Percentiles rank a stretch among this genome's conserved stretches.
Conservation (phyloP, 2,329 filamentous ascomycete species). For the Teratosphaeria nubilosa region DNA sequence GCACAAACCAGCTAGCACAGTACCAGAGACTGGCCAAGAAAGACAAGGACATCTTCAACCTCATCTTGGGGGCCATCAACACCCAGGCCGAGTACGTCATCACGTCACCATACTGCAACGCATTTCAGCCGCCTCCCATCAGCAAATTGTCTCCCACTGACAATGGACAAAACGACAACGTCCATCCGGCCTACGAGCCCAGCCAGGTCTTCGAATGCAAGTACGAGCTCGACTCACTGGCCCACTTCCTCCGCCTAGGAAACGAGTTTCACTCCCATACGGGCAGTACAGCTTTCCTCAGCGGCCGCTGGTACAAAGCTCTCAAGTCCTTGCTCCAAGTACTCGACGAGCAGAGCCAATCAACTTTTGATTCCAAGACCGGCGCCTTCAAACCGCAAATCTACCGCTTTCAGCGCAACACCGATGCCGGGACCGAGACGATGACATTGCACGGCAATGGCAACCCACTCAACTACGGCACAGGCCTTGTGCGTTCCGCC, state of each 20-base stretch:
- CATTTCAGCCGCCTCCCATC: constrained; percentile 87
- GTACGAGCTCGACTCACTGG: constrained; percentile 93
- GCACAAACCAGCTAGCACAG: constrained; percentile 83
- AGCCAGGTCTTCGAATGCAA: constrained; percentile 93
- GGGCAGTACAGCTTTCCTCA: constrained; percentile 67
- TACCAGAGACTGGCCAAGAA: constrained; percentile 79
- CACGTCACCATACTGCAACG: constrained; percentile 91
- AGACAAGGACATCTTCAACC: constrained; percentile 63
- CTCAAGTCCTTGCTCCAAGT: constrained; percentile 64
- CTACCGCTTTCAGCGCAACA: constrained; percentile 80
- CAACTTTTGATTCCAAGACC: constrained; percentile 66
- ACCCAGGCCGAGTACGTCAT: constrained; percentile 95
- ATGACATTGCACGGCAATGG: constrained; percentile 71
- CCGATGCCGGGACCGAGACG: constrained; percentile 79
- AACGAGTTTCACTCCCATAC: constrained; percentile 83
- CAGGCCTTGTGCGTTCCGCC: constrained; percentile 77
- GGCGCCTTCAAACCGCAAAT: constrained; percentile 58
- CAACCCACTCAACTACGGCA: constrained; percentile 80
- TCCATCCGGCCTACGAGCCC: constrained; percentile 80
- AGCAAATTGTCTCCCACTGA: constrained; percentile 60
- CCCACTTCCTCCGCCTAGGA: constrained; percentile 73
- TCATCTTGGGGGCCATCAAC: constrained; percentile 89
- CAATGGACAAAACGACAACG: constrained; percentile 73
- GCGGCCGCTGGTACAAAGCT: constrained; percentile 65
- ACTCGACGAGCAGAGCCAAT: constrained; percentile 64